These are phyloP conservation scores for Pseudevernia furfuracea DNA, from an alignment of 495 filamentous ascomycete species.

Conservation along the genomic window DNA sequence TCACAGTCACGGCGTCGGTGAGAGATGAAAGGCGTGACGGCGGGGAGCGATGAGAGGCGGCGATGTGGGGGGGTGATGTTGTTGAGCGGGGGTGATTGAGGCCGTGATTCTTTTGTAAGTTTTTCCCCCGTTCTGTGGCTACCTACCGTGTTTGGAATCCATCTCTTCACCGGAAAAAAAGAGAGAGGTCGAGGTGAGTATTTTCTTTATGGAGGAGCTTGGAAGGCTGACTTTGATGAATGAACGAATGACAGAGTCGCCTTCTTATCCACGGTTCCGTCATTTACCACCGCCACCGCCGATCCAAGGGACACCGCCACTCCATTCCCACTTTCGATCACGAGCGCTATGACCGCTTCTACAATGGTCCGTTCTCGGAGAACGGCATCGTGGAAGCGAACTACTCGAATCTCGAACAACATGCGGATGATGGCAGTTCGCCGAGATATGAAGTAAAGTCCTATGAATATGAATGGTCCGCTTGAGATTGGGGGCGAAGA, in stretches of 20 bases:
- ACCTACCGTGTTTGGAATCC: too few relatives aligned
- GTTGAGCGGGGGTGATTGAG: slow-evolving; percentile 10
- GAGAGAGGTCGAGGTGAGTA: too few relatives aligned
- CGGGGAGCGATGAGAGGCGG: background rate
- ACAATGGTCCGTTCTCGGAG: too few relatives aligned
- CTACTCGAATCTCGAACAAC: background rate
- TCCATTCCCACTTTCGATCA: background rate
- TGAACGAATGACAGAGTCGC: too few relatives aligned
- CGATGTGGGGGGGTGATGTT: too few relatives aligned
- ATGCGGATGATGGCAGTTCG: too few relatives aligned
- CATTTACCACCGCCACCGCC: slow-evolving; percentile 31
- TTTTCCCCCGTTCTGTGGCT: too few relatives aligned
- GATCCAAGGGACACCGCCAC: slow-evolving; percentile 18
- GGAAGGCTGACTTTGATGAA: too few relatives aligned
- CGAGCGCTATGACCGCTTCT: background rate
- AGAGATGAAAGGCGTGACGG: background rate
- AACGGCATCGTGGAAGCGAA: background rate
- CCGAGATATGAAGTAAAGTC: background rate
- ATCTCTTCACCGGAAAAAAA: too few relatives aligned
- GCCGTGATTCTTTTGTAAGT: slow-evolving; percentile 24
- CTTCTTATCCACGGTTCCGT: slow-evolving; percentile 32
- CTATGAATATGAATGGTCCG: background rate
- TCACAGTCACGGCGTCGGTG: slow-evolving; percentile 19
- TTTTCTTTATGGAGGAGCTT: too few relatives aligned
- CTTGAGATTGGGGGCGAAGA: background rate